phyloP scores from a whole-genome alignment of 306 rosid genomes.

The Prunus salicina region DNA sequence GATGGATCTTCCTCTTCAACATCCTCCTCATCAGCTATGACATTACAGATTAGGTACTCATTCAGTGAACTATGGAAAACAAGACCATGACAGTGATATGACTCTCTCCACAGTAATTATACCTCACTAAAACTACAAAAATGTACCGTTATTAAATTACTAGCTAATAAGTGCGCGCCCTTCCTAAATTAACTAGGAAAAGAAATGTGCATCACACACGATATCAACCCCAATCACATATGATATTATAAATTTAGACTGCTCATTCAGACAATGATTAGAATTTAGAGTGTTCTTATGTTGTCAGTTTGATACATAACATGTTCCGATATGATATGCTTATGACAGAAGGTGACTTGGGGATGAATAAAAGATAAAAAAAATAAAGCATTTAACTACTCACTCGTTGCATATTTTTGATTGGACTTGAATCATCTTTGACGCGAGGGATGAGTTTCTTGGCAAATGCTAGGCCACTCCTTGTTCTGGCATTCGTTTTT shows the following conservation, averaged over 20 bases:
- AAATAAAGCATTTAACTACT: conserved; percentile 21
- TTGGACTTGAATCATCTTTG: conserved; percentile 72
- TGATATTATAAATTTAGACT: no score
- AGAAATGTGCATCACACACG: neutral
- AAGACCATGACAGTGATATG: neutral
- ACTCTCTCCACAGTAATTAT: neutral
- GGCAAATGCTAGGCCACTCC: conserved; percentile 69
- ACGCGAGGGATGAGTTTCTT: conserved; percentile 82
- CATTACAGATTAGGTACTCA: conserved; percentile 27
- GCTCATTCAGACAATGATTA: no score
- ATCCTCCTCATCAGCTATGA: conserved; percentile 44
- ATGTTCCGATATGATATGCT: no score
- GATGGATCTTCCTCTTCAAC: conserved; percentile 42
- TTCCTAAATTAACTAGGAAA: neutral
- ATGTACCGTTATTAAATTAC: neutral
- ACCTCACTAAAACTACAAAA: neutral
- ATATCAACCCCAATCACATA: neutral
- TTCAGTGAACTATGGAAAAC: neutral
- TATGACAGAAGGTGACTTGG: no score
- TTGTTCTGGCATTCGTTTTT: conserved; percentile 46
- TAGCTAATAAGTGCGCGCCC: neutral
- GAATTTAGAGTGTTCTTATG: no score
- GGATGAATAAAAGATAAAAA: neutral
- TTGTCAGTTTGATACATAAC: no score
- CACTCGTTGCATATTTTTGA: conserved; percentile 79